Conservation (phyloP, 805 yeast genomes). For the Ogataea nonfermentans region DNA sequence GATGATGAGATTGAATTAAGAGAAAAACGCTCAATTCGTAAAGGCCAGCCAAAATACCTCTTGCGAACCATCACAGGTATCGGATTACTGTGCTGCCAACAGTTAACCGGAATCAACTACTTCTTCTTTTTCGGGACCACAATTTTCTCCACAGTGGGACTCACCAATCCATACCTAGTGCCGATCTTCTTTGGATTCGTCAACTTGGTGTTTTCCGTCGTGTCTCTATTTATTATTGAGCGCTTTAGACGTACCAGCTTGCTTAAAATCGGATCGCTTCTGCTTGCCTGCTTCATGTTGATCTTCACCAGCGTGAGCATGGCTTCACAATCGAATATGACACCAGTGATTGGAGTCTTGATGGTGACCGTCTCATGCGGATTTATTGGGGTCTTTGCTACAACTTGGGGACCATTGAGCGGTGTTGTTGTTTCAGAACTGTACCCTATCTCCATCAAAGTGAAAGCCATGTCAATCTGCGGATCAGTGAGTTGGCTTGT, state of each 20-base stretch:
- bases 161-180: conserved; percentile 52
- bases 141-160: conserved; percentile 50
- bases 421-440: conserved; percentile 63
- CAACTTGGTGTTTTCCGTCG: conserved; percentile 51
- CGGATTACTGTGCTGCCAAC: conserved; percentile 36
- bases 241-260: conserved; percentile 46
- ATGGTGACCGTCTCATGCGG: conserved; percentile 55
- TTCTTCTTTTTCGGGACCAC: conserved; percentile 67
- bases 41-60: conserved; percentile 33
- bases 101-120: conserved; percentile 64
- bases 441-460: conserved; percentile 60
- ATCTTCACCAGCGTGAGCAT: conserved; percentile 58
- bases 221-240: conserved; percentile 48
- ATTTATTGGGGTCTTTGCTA: conserved; percentile 62
- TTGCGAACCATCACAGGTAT: conserved; percentile 32
- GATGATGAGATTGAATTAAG: conserved; percentile 5
- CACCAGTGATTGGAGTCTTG: conserved; percentile 47
- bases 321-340: conserved; percentile 34
- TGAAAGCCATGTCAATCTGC: conserved; percentile 53
- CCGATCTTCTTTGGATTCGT: conserved; percentile 55
- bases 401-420: conserved; percentile 75
- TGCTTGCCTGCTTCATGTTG: conserved; percentile 52
- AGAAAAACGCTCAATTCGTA: conserved; percentile 17
- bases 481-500: conserved; percentile 63
- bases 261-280: conserved; percentile 46